A percentile compares a stretch with the other conserved stretches of the same genome.
These are phyloP conservation scores for Fusarium pilosicola DNA, from an alignment of 2,329 filamentous ascomycete genomes.

Conservation along the genomic window DNA sequence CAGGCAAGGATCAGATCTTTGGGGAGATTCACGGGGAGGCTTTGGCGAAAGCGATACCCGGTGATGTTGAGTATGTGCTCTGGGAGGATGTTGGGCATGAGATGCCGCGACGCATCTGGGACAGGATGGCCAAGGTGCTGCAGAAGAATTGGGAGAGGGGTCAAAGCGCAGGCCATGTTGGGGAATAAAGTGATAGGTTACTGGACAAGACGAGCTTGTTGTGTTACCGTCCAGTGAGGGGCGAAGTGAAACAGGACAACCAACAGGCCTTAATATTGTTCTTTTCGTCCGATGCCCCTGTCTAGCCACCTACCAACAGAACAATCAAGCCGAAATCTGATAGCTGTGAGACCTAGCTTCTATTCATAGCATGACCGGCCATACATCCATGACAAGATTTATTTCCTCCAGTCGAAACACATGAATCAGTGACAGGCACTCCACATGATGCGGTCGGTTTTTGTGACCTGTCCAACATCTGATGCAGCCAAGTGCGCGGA, in stretches of 20 bases:
- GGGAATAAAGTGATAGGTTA: background rate
- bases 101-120: slow-evolving; percentile 28
- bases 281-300: background rate
- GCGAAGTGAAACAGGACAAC: background rate
- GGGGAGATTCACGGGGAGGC: slow-evolving; percentile 41
- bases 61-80: slow-evolving; percentile 34
- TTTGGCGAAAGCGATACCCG: slow-evolving; percentile 36
- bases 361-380: background rate
- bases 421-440: background rate
- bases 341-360: background rate
- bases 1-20: slow-evolving; percentile 45
- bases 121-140: background rate
- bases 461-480: background rate
- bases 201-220: background rate
- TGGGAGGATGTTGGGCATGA: slow-evolving; percentile 39
- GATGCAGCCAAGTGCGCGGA: too few relatives aligned
- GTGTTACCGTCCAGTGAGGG: background rate
- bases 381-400: background rate
- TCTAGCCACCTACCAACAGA: background rate
- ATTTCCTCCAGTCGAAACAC: background rate
- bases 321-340: background rate
- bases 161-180: background rate
- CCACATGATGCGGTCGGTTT: background rate
- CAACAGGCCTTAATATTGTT: background rate
- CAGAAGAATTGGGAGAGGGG: slow-evolving; percentile 16